phyloP scores from a whole-genome alignment of 1,284 basidiomycete species.

The Microbotryum violaceum region DNA sequence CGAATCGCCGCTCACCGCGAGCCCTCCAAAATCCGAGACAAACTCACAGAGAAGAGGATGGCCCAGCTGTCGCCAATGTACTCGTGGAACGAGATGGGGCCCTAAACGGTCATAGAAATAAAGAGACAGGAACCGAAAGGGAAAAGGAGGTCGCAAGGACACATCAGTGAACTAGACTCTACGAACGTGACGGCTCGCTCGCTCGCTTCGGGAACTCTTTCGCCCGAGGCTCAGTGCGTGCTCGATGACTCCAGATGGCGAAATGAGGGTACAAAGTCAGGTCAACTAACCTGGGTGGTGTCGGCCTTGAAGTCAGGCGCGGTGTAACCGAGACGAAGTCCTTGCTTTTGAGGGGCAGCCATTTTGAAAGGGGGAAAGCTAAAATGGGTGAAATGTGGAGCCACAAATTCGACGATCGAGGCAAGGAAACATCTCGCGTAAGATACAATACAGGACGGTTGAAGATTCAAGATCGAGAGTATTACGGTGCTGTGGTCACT shows the following conservation, averaged over 20 bases:
- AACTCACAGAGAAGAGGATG: conserved; percentile 71
- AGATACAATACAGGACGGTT: too few relatives aligned
- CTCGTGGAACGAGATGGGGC: conserved; percentile 78
- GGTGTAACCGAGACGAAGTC: conserved; percentile 47
- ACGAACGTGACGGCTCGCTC: too few relatives aligned
- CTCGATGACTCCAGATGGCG: too few relatives aligned
- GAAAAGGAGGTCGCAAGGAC: conserved; percentile 5
- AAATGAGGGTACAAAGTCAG: too few relatives aligned
- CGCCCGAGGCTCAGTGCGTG: too few relatives aligned
- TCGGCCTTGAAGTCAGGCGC: conserved; percentile 77
- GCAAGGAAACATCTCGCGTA: too few relatives aligned
- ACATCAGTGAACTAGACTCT: too few relatives aligned
- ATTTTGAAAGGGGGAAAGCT: neutral
- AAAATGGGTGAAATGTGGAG: neutral
- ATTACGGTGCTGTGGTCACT: too few relatives aligned
- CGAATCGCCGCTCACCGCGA: too few relatives aligned
- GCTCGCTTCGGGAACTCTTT: too few relatives aligned
- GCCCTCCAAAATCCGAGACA: too few relatives aligned
- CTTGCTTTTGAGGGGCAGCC: conserved; percentile 4
- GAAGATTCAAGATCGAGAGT: too few relatives aligned
- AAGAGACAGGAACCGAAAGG: neutral
- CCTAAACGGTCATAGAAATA: conserved; percentile 39
- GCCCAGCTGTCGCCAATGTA: conserved; percentile 86
- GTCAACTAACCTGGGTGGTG: conserved; percentile 50
- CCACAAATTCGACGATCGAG: neutral